phyloP scores from a whole-genome alignment of 2,329 filamentous ascomycete species.

The Phaeophleospora eucalypticola region DNA sequence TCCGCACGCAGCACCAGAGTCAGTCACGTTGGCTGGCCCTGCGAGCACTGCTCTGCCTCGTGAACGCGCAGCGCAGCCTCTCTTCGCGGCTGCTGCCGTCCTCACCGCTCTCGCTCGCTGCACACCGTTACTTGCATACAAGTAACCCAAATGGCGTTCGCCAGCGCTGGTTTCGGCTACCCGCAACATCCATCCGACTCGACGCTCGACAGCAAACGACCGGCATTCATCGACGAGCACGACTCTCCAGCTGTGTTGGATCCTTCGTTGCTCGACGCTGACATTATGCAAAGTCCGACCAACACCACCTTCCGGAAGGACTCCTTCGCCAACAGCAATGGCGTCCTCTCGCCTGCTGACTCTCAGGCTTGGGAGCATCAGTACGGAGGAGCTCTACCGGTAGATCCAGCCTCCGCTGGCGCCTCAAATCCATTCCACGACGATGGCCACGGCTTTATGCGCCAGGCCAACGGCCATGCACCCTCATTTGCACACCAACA shows the following conservation, averaged over 20 bases:
- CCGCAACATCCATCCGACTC: conserved; percentile 21
- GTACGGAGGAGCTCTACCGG: conserved; percentile 13
- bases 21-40: conserved; percentile 16
- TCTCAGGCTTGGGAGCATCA: conserved; percentile 32
- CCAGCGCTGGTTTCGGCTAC: conserved; percentile 23
- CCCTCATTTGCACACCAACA: conserved; percentile 64
- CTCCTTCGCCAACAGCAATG: conserved; percentile 31
- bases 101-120: conserved; percentile 23
- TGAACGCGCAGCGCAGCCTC: conserved; percentile 13
- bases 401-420: conserved; percentile 21
- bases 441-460: conserved; percentile 23
- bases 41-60: too few species aligned
- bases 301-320: conserved; percentile 29
- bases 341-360: conserved; percentile 30
- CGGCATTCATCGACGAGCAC: conserved; percentile 27
- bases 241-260: conserved; percentile 25
- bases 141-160: conserved; percentile 25
- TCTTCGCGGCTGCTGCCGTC: conserved; percentile 20
- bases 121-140: conserved; percentile 23
- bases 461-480: conserved; percentile 35
- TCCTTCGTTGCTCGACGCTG: conserved; percentile 29
- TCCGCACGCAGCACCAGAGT: conserved; percentile 12
- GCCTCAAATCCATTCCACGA: conserved; percentile 21
- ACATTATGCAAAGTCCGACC: conserved; percentile 31
- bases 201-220: conserved; percentile 22